Evolutionary conservation across 192 early-diverging fungal genomes (phyloP).

Genomic region (Coemansia sp.): DNA sequence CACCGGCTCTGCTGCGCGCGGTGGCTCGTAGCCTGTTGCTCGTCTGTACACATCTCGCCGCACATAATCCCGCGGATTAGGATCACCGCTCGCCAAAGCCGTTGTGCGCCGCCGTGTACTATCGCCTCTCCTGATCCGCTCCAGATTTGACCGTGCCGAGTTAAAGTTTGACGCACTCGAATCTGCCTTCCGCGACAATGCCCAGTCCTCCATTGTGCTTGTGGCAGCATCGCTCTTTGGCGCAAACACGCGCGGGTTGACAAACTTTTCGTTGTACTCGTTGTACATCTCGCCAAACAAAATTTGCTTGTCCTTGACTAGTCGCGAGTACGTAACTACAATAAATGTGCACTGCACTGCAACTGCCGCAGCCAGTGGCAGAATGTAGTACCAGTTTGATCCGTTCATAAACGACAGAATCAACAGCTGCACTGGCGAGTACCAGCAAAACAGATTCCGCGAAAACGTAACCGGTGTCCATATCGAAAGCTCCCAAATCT

Average conservation of each 20-base stretch:
- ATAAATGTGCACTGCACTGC: conserved; percentile 55
- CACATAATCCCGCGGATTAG: not conserved
- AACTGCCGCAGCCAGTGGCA: conserved; percentile 56
- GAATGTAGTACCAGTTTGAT: conserved; percentile 59
- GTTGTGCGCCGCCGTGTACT: conserved; percentile 6
- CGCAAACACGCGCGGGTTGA: conserved; percentile 62
- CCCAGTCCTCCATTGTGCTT: conserved; percentile 47
- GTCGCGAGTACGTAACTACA: conserved; percentile 28
- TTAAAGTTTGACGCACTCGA: not conserved
- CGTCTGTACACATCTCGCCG: conserved; percentile 10
- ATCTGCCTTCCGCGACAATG: conserved; percentile 11
- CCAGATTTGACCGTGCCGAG: not conserved
- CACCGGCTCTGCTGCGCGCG: not conserved
- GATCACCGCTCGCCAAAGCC: not conserved
- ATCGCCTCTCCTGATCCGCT: not conserved
- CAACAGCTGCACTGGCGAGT: conserved; percentile 62
- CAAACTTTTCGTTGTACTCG: conserved; percentile 66
- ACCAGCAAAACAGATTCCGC: conserved; percentile 60
- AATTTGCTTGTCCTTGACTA: conserved; percentile 63
- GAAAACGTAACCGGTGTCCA: conserved; percentile 51
- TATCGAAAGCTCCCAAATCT: conserved; percentile 53
- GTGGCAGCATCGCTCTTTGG: conserved; percentile 54
- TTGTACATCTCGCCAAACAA: conserved; percentile 58
- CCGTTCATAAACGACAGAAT: conserved; percentile 52
- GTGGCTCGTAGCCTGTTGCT: not conserved